A percentile compares a stretch with the other conserved stretches of the same genome.
phyloP scores from a whole-genome alignment of 805 yeast species.

The Cyberlindnera xylosilytica region DNA sequence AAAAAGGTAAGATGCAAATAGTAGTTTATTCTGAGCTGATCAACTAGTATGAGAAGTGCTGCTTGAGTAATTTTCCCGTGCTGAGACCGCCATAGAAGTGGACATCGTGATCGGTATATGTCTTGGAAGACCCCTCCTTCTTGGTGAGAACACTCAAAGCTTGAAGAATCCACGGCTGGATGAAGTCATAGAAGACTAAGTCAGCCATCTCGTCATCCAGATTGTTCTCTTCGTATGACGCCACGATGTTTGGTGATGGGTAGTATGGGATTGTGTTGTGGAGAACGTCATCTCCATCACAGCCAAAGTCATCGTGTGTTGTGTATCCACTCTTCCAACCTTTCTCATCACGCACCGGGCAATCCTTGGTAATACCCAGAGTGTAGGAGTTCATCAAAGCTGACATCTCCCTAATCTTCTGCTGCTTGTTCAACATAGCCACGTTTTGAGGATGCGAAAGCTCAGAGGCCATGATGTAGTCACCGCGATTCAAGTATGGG shows the following conservation, averaged over 20 bases:
- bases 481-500: constrained; percentile 52
- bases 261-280: constrained; percentile 58
- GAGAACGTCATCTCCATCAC: constrained; percentile 81
- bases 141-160: constrained; percentile 38
- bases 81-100: constrained; percentile 38
- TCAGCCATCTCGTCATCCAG: constrained; percentile 43
- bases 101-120: constrained; percentile 36
- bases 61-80: constrained; percentile 43
- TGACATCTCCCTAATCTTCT: not conserved
- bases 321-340: constrained; percentile 63
- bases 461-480: constrained; percentile 36
- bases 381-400: not conserved
- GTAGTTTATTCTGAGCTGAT: not conserved
- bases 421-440: not conserved
- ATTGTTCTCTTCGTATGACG: constrained; percentile 35
- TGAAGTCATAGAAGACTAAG: constrained; percentile 76
- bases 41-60: constrained; percentile 32
- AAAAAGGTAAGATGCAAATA: constrained; percentile 2
- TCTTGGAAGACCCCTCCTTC: constrained; percentile 19
- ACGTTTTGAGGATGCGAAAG: constrained; percentile 20
- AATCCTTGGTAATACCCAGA: not conserved
- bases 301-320: constrained; percentile 81
- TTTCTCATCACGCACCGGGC: constrained; percentile 15
- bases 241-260: constrained; percentile 78
- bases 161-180: constrained; percentile 47